Percentiles rank a stretch among this genome's conserved stretches.
These are phyloP conservation scores for Teratosphaeria gauchensis DNA, from an alignment of 2,329 filamentous ascomycete genomes.

Conservation along the genomic window DNA sequence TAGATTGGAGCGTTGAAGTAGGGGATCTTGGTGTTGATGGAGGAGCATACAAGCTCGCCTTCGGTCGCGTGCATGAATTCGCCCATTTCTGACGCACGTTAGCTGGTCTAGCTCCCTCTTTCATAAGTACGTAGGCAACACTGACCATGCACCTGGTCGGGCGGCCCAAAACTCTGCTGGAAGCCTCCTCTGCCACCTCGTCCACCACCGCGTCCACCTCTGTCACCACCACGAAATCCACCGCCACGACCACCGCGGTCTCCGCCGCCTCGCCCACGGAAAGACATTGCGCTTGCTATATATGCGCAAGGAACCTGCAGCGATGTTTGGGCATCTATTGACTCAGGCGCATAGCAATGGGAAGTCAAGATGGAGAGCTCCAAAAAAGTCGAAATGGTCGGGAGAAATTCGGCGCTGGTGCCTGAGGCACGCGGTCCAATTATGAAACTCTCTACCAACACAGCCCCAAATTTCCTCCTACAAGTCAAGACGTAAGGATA, in stretches of 20 bases:
- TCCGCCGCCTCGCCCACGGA: conserved; percentile 12
- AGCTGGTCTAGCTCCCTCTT: neutral
- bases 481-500: too few species aligned
- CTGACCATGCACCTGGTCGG: conserved; percentile 30
- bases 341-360: neutral
- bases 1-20: conserved; percentile 99
- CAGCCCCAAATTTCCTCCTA: neutral
- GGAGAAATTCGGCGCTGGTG: neutral
- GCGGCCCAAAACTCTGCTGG: conserved; percentile 32
- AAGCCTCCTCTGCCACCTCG: conserved; percentile 26
- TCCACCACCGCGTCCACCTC: conserved; percentile 14
- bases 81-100: conserved; percentile 60
- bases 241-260: conserved; percentile 13
- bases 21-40: conserved; percentile 87
- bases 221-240: conserved; percentile 6
- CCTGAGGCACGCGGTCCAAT: neutral
- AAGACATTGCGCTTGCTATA: conserved; percentile 8
- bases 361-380: neutral
- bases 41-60: conserved; percentile 96
- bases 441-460: neutral
- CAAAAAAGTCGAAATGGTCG: neutral
- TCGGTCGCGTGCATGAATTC: conserved; percentile 89
- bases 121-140: conserved; percentile 17
- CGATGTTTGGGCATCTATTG: neutral
- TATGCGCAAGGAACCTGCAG: neutral